These are phyloP conservation scores for Starmerella apis DNA, from an alignment of 805 yeast species.

Conservation along the genomic window DNA sequence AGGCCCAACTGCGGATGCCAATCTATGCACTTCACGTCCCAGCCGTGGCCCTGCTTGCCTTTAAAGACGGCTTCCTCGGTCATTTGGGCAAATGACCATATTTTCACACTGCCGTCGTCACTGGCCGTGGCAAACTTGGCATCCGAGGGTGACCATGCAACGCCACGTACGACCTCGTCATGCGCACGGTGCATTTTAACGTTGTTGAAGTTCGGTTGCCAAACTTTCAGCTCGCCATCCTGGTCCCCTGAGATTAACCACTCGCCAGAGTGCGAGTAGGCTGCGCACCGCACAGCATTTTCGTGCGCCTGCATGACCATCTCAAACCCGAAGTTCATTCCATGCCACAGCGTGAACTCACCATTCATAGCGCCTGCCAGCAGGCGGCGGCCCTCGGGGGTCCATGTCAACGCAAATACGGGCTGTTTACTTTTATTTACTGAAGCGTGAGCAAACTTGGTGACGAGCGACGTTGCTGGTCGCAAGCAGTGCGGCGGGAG, in stretches of 20 bases:
- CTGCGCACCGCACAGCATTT: conserved; percentile 65
- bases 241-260: conserved; percentile 94
- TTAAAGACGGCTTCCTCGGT: conserved; percentile 72
- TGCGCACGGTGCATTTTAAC: conserved; percentile 69
- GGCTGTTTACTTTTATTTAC: conserved; percentile 88
- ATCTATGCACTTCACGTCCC: conserved; percentile 97
- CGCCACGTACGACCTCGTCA: conserved; percentile 71
- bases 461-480: conserved; percentile 53
- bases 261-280: conserved; percentile 81
- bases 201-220: conserved; percentile 97
- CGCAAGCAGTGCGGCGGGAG: conserved; percentile 56
- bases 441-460: conserved; percentile 81
- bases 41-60: conserved; percentile 64
- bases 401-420: conserved; percentile 84
- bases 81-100: conserved; percentile 81
- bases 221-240: conserved; percentile 79
- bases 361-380: conserved; percentile 87
- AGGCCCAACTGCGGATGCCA: conserved; percentile 91
- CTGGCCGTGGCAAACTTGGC: conserved; percentile 86
- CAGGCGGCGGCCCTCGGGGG: conserved; percentile 88
- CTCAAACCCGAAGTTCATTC: conserved; percentile 87
- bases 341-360: conserved; percentile 95
- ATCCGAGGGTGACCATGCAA: conserved; percentile 84
- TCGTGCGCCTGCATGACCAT: conserved; percentile 99
- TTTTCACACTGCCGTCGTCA: conserved; percentile 81